A percentile compares a stretch with the other conserved stretches of the same genome.
These are phyloP conservation scores for Dittrichia graveolens DNA, from an alignment of 129 eudicot genomes.

Conservation along the genomic window DNA sequence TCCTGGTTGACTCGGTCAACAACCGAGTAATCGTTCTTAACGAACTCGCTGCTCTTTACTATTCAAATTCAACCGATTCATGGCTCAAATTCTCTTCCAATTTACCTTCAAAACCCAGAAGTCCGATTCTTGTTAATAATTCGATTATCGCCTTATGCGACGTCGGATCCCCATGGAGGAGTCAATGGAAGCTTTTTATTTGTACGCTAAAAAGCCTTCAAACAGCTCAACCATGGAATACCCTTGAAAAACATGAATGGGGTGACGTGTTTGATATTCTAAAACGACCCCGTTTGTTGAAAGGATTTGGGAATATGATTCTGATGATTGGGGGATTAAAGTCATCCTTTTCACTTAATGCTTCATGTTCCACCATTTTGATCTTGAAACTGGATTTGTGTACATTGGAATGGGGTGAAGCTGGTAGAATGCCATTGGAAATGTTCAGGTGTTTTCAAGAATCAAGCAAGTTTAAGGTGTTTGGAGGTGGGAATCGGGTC, in stretches of 20 bases:
- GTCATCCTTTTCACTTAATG: conserved; percentile 69
- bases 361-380: conserved; percentile 79
- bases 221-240: conserved; percentile 55
- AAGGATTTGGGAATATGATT: conserved; percentile 56
- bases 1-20: conserved; percentile 53
- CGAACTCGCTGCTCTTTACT: conserved; percentile 75
- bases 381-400: conserved; percentile 78
- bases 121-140: conserved; percentile 59
- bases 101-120: conserved; percentile 81
- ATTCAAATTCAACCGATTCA: conserved; percentile 23
- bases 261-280: conserved; percentile 86
- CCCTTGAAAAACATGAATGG: conserved; percentile 74
- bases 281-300: conserved; percentile 79
- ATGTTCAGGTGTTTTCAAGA: conserved; percentile 77
- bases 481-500: conserved; percentile 86
- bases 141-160: conserved; percentile 67
- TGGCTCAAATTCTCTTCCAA: conserved; percentile 92
- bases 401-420: conserved; percentile 90
- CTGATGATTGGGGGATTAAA: conserved; percentile 88
- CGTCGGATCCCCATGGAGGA: conserved; percentile 93
- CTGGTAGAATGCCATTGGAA: conserved; percentile 83
- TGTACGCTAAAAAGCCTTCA: conserved; percentile 36
- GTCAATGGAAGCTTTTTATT: conserved; percentile 78
- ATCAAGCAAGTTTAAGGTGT: conserved; percentile 91
- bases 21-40: conserved; percentile 66